Evolutionary conservation across 1,284 basidiomycete species (phyloP).

Genomic region (Ceratobasidium sp.): DNA sequence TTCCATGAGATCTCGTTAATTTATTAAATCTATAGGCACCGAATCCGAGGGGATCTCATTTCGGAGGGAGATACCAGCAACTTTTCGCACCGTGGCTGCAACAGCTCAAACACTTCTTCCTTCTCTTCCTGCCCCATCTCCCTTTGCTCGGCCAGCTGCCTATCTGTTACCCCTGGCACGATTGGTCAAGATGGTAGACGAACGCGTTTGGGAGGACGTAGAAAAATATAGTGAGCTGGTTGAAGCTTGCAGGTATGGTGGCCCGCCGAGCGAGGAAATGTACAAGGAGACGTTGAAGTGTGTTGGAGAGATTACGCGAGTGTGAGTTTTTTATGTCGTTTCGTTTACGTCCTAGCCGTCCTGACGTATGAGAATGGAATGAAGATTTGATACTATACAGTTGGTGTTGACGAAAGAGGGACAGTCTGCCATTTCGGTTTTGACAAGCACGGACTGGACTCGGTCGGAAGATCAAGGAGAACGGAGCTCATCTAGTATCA

Average conservation of each 20-base stretch:
- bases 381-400: slow-evolving; percentile 34
- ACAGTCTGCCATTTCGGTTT: slow-evolving; percentile 26
- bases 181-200: slow-evolving; percentile 35
- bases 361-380: neutral
- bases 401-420: slow-evolving; percentile 32
- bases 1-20: neutral
- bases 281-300: slow-evolving; percentile 50
- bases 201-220: slow-evolving; percentile 36
- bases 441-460: slow-evolving; percentile 36
- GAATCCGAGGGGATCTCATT: slow-evolving; percentile 49
- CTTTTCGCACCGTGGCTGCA: slow-evolving; percentile 40
- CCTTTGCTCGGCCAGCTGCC: slow-evolving; percentile 42
- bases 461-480: slow-evolving; percentile 8
- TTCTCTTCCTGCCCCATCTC: slow-evolving; percentile 46
- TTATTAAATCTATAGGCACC: slow-evolving; percentile 38
- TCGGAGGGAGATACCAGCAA: slow-evolving; percentile 48
- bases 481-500: slow-evolving; percentile 12
- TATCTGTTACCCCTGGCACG: slow-evolving; percentile 43
- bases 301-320: slow-evolving; percentile 50
- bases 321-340: slow-evolving; percentile 31
- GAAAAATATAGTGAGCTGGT: slow-evolving; percentile 46
- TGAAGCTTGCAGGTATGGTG: slow-evolving; percentile 48
- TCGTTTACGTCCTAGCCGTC: neutral
- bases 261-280: slow-evolving; percentile 49
- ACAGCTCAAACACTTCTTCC: slow-evolving; percentile 47